phyloP scores from a whole-genome alignment of 441 rosid genomes.

The Adansonia madagascariensis region DNA sequence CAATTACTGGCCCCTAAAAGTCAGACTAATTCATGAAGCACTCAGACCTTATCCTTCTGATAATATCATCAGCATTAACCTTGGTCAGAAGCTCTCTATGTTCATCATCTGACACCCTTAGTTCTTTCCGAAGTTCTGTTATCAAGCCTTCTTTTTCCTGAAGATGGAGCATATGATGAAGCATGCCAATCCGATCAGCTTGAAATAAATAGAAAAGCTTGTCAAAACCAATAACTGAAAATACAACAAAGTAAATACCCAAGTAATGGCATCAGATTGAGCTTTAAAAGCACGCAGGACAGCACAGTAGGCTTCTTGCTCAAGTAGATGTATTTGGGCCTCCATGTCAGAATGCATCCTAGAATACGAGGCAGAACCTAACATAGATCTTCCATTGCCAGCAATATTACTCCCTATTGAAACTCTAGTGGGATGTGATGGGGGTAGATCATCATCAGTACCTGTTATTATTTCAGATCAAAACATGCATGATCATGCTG shows the following conservation, averaged over 20 bases:
- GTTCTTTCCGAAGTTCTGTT: conserved; percentile 87
- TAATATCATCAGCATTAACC: conserved; percentile 82
- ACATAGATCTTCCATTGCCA: conserved; percentile 54
- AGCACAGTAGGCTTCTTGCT: conserved; percentile 91
- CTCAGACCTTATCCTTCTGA: conserved; percentile 74
- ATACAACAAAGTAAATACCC: conserved; percentile 55
- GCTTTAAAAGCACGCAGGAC: conserved; percentile 96
- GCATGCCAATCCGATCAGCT: conserved; percentile 23
- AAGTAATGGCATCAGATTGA: conserved; percentile 92
- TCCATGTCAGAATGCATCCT: conserved; percentile 66
- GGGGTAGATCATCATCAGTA: conserved; percentile 54
- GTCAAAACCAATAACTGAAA: conserved; percentile 3
- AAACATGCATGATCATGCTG: conserved; percentile 18
- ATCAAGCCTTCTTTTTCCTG: conserved; percentile 95
- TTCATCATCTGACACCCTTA: conserved; percentile 93
- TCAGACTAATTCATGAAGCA: conserved; percentile 24
- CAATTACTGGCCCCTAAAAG: conserved; percentile 23
- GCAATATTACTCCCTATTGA: conserved; percentile 38
- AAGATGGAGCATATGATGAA: conserved; percentile 22
- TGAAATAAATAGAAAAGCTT: conserved; percentile 15
- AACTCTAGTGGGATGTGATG: conserved; percentile 45
- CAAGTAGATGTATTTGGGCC: conserved; percentile 82
- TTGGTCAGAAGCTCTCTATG: conserved; percentile 80
- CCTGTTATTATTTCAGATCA: conserved; percentile 39
- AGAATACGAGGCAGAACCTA: conserved; percentile 45